Conservation (phyloP, 2,329 filamentous ascomycete genomes). For the Boeremia exigua region DNA sequence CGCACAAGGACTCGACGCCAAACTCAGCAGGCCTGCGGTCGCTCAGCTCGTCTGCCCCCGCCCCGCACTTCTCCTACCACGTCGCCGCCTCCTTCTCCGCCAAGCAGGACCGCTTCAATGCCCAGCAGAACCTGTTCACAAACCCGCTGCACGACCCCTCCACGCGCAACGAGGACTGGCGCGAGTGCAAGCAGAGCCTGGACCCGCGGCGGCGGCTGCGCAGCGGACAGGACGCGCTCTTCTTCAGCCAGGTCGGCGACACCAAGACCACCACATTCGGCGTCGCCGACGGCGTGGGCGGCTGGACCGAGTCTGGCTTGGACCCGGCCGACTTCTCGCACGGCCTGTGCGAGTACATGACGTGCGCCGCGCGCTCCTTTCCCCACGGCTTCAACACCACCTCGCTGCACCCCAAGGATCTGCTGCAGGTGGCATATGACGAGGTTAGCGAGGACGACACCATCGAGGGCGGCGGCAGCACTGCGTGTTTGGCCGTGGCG, state of each 20-base stretch:
- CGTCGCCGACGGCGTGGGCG: slow-evolving; percentile 92
- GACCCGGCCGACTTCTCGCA: slow-evolving; percentile 97
- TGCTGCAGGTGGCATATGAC: slow-evolving; percentile 87
- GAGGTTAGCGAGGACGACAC: slow-evolving; percentile 74
- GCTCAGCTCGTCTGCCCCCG: slow-evolving; percentile 39
- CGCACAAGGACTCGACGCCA: slow-evolving; percentile 38
- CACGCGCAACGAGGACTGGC: slow-evolving; percentile 31
- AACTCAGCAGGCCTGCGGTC: slow-evolving; percentile 36
- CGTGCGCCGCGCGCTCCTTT: slow-evolving; percentile 71
- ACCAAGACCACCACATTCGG: slow-evolving; percentile 79
- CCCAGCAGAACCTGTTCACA: slow-evolving; percentile 46
- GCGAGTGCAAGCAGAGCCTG: slow-evolving; percentile 44
- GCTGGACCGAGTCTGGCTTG: slow-evolving; percentile 90
- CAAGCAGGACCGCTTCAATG: slow-evolving; percentile 47
- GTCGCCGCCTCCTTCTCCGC: slow-evolving; percentile 51
- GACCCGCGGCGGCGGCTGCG: slow-evolving; percentile 70
- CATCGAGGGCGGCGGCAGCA: slow-evolving; percentile 85
- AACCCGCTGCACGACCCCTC: slow-evolving; percentile 37
- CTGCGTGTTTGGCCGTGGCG: slow-evolving; percentile 85
- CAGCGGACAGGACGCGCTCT: slow-evolving; percentile 96
- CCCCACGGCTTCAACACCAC: slow-evolving; percentile 46
- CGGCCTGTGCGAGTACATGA: slow-evolving; percentile 92
- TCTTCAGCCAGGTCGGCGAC: slow-evolving; percentile 79
- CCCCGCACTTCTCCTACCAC: slow-evolving; percentile 47
- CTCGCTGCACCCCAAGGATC: slow-evolving; percentile 65